Evolutionary conservation across 148 eudicot genomes (phyloP), one percentile per base, ranked within the genome.

Genomic region (Drosera capensis): DNA sequence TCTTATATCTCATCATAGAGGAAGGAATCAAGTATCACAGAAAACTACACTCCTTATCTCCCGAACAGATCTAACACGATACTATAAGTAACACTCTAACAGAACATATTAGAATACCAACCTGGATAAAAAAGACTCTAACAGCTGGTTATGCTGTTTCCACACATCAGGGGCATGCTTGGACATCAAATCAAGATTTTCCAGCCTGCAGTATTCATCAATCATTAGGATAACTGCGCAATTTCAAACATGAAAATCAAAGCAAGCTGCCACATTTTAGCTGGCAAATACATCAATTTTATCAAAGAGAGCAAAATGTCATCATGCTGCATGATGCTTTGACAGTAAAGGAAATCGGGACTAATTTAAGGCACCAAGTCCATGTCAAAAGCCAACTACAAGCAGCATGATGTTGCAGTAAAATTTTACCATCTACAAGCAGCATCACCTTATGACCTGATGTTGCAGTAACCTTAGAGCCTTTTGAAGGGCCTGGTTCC

Each of bases 401-500:
- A 46, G 3, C 35, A 26, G 18, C 2, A 48, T n/a, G n/a, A n/a
- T n/a, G n/a, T 34, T 34, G 38, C 11, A 34, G n/a, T 15, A 30
- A 23, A 40, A 14, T 41, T 25, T 31, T 35, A 19, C 55, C 52
- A 12, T 3, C 43, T 26, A 22, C 26, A 22, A 42, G 20, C 25
- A 21, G 13, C 23, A 43, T 62, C 60, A 83, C 97, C 97, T 88
- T 56, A 88, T 80, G 23, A 72, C 83, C 64, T 88, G 92, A 61
- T 88, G 92, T 44, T 88, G 94, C 55, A 83, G 67, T 64, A 83
- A 55, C 17, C 86, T 77, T 55, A 83, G 97, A 51, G 77, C 80
- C 66, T 84, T 88, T 59, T 78, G 94, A 58, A 88, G 68, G 14
- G 84, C 73, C 52, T 71, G 94, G 56, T 72, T 75, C 97, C 97